Evolutionary conservation across 257 asterid species (phyloP), one percentile per base, ranked within the genome.

Genomic region (Solanum etuberosum): DNA sequence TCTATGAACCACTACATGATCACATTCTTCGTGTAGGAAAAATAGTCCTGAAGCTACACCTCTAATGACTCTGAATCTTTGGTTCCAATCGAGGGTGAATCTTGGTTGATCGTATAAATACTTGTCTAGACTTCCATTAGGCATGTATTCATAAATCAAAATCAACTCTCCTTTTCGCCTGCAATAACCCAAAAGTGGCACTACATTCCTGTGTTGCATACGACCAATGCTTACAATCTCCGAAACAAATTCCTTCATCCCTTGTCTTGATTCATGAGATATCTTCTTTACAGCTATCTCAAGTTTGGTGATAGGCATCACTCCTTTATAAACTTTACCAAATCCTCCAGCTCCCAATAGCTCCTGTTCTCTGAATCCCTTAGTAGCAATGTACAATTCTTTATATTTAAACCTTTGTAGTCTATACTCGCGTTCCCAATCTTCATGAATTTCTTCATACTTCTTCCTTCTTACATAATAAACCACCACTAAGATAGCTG

Each of bases 331-430:
- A 2, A 95, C 98, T 40, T 89, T 90, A 9, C 97, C 97, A 54
- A 95, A 95, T 16, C 98, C 98, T 1, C 98, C 97, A 2, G 81
- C 71, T 1, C 97, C 97, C 61, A 95, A 40, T 6, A 95, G 12
- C 83, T 88, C 93, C 5, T 84, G 89, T 37, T 94, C 94, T 42
- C 42, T 89, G 21, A 95, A 94, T n/a, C 95, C 94, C 81, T 89
- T 91, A 2, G 98, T 94, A n/a, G 96, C 95, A 10, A n/a, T 86
- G 27, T 94, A 90, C 89, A 95, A 68, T 76, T 95, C 98, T 83
- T 91, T 93, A 91, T 91, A 95, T 54, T 61, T 89, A 84, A 90
- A 93, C 84, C 98, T 93, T 35, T 93, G 95, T 16, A 96, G 91
- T 4, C 89, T 87, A 76, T 91, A 91, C 29, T 91, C 93, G 16